phyloP scores from a whole-genome alignment of 371 early-diverging fungal genomes.

The Rhizopus arrhizus region DNA sequence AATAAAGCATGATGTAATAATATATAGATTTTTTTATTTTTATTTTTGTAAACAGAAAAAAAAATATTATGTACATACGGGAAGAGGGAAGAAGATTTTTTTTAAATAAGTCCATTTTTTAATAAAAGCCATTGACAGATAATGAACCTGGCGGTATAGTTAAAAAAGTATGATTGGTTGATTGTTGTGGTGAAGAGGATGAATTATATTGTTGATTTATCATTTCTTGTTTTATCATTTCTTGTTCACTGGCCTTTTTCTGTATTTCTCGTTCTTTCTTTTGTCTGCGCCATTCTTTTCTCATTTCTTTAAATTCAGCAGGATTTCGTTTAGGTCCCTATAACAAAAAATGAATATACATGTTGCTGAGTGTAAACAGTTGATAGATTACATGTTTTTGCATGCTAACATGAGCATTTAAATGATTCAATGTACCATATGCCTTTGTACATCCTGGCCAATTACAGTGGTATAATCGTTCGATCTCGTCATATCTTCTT shows the following conservation, averaged over 20 bases:
- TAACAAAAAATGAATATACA: neutral
- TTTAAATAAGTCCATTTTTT: neutral
- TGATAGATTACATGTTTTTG: conserved; percentile 66
- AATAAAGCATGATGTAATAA: neutral
- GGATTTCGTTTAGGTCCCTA: conserved; percentile 50
- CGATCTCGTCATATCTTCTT: conserved; percentile 71
- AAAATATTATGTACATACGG: neutral
- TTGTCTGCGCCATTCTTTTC: conserved; percentile 56
- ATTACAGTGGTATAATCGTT: conserved; percentile 69
- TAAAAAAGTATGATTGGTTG: conserved; percentile 13
- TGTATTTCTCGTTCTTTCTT: conserved; percentile 50
- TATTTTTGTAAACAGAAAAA: neutral
- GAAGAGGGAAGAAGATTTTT: neutral
- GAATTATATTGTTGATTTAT: conserved; percentile 21
- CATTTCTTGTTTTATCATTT: conserved; percentile 35
- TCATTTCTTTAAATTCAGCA: conserved; percentile 67
- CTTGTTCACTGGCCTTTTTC: conserved; percentile 38
- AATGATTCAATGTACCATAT: conserved; percentile 74
- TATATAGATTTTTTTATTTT: neutral
- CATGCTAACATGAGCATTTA: conserved; percentile 76
- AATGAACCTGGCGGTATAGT: neutral
- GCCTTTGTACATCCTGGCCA: conserved; percentile 66
- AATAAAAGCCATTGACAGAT: neutral
- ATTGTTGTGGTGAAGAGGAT: conserved; percentile 9
- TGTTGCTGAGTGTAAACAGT: neutral